Evolutionary conservation across 1,284 basidiomycete genomes (phyloP), one percentile per base, ranked within the genome.

Genomic region (Ustilago loliicola): DNA sequence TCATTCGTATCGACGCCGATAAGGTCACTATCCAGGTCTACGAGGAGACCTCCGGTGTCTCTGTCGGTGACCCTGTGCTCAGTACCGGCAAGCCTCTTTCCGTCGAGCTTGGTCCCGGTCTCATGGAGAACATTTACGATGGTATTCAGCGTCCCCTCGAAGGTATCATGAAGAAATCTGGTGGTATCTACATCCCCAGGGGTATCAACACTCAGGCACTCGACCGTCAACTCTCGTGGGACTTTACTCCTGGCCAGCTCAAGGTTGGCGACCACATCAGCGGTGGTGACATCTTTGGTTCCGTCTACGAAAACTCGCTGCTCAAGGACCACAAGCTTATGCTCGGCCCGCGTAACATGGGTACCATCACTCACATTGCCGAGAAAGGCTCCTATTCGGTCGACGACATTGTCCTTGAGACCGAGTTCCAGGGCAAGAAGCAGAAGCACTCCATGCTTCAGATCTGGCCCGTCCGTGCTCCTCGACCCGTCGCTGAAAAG

Each of bases 71-170:
- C 89, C 96, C 96, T 64, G 97, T 99, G 17, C 89, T 99, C 85
- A 90, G 96, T 69, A 99, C 96, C 50, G 96, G 96, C 70, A 99
- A 99, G 88, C 96, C 96, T 42, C 91, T 99, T 65, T 95, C 93
- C 87, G 97, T 99, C 71, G 96, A 99, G 87, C 91, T 99, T 54
- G 96, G 96, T 62, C 96, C 96, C 85, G 96, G 96, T 69, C 89
- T 99, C 69, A 98, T 99, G 96, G 92, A 92, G 47, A 98, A 99
- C 87, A 99, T 99, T 85, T 96, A 98, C 84, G 96, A 98, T 50
- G 80, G 78, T 56, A 85, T 85, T 62, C 84, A 85, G 71, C 78
- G 85, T 65, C 74, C 83, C 17, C 87, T 90, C 48, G 89, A 98
- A 91, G 91, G 92, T 40, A 99, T 99, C 81, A 94, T 95, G 91